Evolutionary conservation across 345 rosid species (phyloP), one percentile per base, ranked within the genome.

Genomic region (Bretschneidera sinensis): DNA sequence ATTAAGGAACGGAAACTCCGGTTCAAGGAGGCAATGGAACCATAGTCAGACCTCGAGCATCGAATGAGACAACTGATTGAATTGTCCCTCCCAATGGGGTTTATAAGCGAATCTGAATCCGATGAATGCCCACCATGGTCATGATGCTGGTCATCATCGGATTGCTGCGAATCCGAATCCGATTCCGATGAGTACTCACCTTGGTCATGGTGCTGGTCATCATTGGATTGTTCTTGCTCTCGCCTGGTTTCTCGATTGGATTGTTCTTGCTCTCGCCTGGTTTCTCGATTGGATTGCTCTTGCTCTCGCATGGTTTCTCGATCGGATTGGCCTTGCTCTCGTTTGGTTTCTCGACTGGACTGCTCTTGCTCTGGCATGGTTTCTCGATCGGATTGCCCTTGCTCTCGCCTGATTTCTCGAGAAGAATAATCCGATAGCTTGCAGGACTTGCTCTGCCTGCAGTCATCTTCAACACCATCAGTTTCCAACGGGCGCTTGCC

Each of bases 31-130:
- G 96, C 96, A 66, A 91, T 63, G 21, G 95, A 83, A 7, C 95
- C 91, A 61, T 83, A 91, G 57, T 83, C 88, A n/a, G 90, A 86
- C 80, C 98, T 84, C 9, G 96, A 83, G 71, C 94, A 88, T 17
- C 71, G 82, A 43, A 88, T 58, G 66, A 91, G 73, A 57, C 96
- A 88, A 69, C 76, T 80, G 24, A 88, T 78, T 21, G 95, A 86
- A 64, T 64, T 86, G 76, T 91, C 98, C 24, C 98, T 55, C 21
- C 95, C 98, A 69, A 91, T 76, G 50, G 79, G 79, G 49, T 78
- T 77, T 62, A 91, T 77, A 57, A 91, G 83, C 31, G 89, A 78
- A 50, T n/a, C n/a, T n/a, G n/a, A n/a, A n/a, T 81, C 79, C 0
- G 86, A 74, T 1, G 81, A 71, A 47, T 84, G 78, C 17, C 82